Base-by-base conservation (phyloP, 164 flowering plant species). In the Tetrastigma voinierianum region DNA sequence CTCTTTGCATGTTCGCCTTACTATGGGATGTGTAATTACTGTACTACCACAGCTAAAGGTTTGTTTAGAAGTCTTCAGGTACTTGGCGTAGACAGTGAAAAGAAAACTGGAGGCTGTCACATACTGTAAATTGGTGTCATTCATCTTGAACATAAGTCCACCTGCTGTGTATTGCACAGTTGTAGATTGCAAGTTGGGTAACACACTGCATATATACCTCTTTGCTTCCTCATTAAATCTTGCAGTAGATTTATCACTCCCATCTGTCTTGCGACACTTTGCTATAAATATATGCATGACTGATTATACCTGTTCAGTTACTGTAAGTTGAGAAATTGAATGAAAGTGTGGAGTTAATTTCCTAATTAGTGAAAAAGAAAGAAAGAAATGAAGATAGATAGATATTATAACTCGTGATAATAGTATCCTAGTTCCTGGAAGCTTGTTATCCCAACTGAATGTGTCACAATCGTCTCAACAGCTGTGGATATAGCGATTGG, bases 81-180 rank as follows among this genome's bases (percentile, higher is more conserved):
- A 70, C 52, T 71, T 73, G 24, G 83, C 79, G 57, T 79, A 77
- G 25, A 74, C 57, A 1, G 69, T 49, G 40, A 80, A 67, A 11
- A 80, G 58, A 43, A 82, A 80, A 3, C 83, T 59, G 1, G 72
- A 20, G 20, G 80, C 60, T 2, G 83, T 77, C 19, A 71, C 75
- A 66, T 82, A 71, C 17, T 82, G 85, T 74, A 79, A 57, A 72
- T 82, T 82, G 64, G 73, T 71, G 25, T 67, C 83, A 43, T 57
- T 54, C 61, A 67, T 46, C 54, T 77, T 79, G 62, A 62, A 75
- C 4, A 82, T 13, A 9, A 82, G 78, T 16, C 81, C 85, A 21
- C 85, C 80, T 67, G 74, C 74, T 4, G 81, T 75, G 67, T 76
- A 78, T 44, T 59, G 16, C 10, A 67, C 65, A 10, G 62, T 16